Evolutionary conservation across 1,139 yeast genomes (phyloP).

Genomic region (Yamadazyma taylorii): DNA sequence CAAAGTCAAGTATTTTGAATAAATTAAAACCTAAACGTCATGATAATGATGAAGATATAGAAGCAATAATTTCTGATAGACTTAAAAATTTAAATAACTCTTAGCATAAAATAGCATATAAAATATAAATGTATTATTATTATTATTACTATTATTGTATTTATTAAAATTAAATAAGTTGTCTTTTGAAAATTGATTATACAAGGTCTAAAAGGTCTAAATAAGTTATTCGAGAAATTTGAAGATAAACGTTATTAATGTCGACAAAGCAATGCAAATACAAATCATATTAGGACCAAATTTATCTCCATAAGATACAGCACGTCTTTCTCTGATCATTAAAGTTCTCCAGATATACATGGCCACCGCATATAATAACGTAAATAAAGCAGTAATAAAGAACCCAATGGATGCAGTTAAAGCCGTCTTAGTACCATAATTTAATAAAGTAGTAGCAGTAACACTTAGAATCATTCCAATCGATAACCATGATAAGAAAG

Average conservation of each 20-base stretch:
- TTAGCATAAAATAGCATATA: conserved; percentile 3
- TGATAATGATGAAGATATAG: conserved; percentile 53
- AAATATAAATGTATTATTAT: background rate
- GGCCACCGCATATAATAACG: conserved; percentile 71
- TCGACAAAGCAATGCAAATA: conserved; percentile 66
- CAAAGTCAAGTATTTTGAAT: conserved; percentile 21
- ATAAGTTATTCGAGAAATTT: conserved; percentile 40
- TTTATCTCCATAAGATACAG: conserved; percentile 83
- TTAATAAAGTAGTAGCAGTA: conserved; percentile 68
- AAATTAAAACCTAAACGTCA: conserved; percentile 25
- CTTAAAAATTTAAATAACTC: conserved; percentile 3
- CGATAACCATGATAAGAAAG: conserved; percentile 75
- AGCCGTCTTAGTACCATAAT: conserved; percentile 68
- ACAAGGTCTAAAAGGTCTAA: too few relatives aligned
- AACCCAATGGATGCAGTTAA: conserved; percentile 88
- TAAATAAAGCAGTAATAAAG: conserved; percentile 73
- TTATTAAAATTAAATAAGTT: background rate
- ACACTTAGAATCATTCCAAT: conserved; percentile 72
- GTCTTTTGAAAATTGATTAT: too few relatives aligned
- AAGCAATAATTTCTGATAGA: conserved; percentile 58
- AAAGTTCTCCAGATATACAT: conserved; percentile 81
- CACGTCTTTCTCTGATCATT: conserved; percentile 78
- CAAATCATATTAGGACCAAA: conserved; percentile 88
- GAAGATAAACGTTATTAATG: conserved; percentile 69
- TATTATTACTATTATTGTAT: too few relatives aligned